Base-by-base conservation (phyloP, 2,329 filamentous ascomycete genomes). In the Scedosporium apiospermum region DNA sequence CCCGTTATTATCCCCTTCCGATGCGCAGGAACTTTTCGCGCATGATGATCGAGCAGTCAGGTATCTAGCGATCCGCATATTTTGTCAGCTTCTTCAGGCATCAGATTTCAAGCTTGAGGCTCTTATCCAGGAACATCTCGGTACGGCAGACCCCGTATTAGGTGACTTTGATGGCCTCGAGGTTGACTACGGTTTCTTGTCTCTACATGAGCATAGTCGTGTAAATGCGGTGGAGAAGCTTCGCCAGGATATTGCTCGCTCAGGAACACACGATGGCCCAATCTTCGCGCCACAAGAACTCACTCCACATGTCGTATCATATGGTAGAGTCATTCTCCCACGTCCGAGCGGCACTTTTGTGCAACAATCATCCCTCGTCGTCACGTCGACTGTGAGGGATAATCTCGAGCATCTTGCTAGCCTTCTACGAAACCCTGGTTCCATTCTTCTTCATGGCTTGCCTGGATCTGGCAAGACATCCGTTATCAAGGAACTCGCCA, bases 381-480 rank as follows among this genome's bases (percentile, higher is more conserved):
- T 83, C 64, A 96, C 93, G 0, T 71, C 80, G 0, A 96, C 91
- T 0, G 91, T 92, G 0, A 75, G 82, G 38, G 72, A 73, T 9
- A 99, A 98, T 67, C 77, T 96, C 44, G 83, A 85, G 68, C 78
- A 74, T 10, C 81, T 98, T 63, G 89, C 90, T 2, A 74, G 76
- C 30, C 82, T 87, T 57, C 77, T 99, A 34, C 86, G 89, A 55
- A 79, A 80, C 3, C 72, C 83, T 1, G 85, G 86, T 0, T 91
- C 96, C 0, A 80, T 97, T 42, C 79, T 99, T 21, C 80, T 99
- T 4, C 85, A 91, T 65, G 95, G 95, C 1, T 78, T 90, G 14
- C 85, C 93, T 6, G 93, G 96, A 21, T 89, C 89, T 38, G 95
- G 95, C 60, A 99, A 99, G 78, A 97, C 95, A 0, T 87, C 90